phyloP scores from a whole-genome alignment of 768 basidiomycete species.

The Mycena sanguinolenta region DNA sequence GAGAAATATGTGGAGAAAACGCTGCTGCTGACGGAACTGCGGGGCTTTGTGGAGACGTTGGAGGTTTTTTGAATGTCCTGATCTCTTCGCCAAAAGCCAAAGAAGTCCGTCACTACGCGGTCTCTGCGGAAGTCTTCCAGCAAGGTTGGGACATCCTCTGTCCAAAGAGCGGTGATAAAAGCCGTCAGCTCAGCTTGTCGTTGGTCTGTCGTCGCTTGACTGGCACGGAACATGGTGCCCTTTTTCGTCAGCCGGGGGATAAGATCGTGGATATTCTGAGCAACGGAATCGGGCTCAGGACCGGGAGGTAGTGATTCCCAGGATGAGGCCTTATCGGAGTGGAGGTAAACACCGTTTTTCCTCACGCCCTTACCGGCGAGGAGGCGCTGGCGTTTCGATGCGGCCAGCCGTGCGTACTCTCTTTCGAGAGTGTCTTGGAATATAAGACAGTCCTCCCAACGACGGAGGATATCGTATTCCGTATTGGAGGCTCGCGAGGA shows the following conservation, averaged over 20 bases:
- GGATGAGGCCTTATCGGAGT: constrained; percentile 77
- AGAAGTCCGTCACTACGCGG: constrained; percentile 77
- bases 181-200: constrained; percentile 71
- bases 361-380: constrained; percentile 82
- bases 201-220: constrained; percentile 73
- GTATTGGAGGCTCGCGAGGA: constrained; percentile 51
- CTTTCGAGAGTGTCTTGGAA: constrained; percentile 79
- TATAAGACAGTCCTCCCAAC: constrained; percentile 87
- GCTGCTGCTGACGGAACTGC: constrained; percentile 65
- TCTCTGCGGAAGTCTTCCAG: constrained; percentile 74
- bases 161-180: constrained; percentile 71
- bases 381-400: constrained; percentile 77
- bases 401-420: constrained; percentile 74
- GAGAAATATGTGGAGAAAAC: constrained; percentile 74
- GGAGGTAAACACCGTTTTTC: constrained; percentile 77
- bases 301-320: constrained; percentile 90
- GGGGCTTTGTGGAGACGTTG: constrained; percentile 40
- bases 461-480: constrained; percentile 82
- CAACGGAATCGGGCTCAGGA: constrained; percentile 81
- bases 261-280: constrained; percentile 74
- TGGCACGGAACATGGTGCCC: constrained; percentile 79
- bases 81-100: constrained; percentile 83
- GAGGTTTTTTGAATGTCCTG: constrained; percentile 63
- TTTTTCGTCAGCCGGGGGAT: constrained; percentile 80
- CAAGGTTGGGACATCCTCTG: constrained; percentile 72